Conservation (phyloP, 805 yeast species). For the Myxozyma melibiosi region DNA sequence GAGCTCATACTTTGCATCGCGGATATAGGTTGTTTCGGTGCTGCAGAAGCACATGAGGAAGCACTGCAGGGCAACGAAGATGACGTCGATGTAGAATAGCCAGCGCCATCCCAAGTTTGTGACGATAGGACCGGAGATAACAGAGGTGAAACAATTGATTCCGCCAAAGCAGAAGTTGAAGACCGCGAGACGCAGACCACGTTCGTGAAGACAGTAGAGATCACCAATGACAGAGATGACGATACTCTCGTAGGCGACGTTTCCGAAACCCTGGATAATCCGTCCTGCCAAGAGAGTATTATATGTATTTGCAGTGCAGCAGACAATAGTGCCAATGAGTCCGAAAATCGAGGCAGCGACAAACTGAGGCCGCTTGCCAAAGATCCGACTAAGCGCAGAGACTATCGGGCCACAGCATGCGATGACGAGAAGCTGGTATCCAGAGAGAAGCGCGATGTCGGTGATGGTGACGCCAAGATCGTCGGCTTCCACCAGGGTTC, state of each 20-base stretch:
- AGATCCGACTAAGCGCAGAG: neutral
- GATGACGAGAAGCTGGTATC: conserved; percentile 1
- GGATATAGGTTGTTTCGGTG: conserved; percentile 1
- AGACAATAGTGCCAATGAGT: neutral
- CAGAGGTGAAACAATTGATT: conserved; percentile 59
- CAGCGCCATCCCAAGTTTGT: conserved; percentile 50
- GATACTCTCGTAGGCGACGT: conserved; percentile 45
- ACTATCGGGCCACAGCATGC: neutral
- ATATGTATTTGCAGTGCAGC: neutral
- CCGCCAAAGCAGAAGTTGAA: conserved; percentile 57
- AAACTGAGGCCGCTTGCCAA: conserved; percentile 7
- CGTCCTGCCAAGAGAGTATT: conserved; percentile 21
- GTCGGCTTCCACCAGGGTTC: neutral
- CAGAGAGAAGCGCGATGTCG: neutral
- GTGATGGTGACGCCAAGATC: conserved; percentile 3
- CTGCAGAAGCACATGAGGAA: neutral
- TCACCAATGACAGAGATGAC: conserved; percentile 54
- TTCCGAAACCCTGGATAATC: conserved; percentile 42
- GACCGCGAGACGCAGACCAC: conserved; percentile 51
- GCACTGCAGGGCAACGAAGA: neutral
- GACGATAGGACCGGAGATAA: conserved; percentile 59
- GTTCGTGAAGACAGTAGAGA: conserved; percentile 54
- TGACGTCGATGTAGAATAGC: neutral
- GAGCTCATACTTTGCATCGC: neutral
- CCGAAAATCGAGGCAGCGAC: neutral